Evolutionary conservation across 352 stramenopile species (phyloP), one percentile per base, ranked within the genome.

Genomic region (Globisporangium ultimum): DNA sequence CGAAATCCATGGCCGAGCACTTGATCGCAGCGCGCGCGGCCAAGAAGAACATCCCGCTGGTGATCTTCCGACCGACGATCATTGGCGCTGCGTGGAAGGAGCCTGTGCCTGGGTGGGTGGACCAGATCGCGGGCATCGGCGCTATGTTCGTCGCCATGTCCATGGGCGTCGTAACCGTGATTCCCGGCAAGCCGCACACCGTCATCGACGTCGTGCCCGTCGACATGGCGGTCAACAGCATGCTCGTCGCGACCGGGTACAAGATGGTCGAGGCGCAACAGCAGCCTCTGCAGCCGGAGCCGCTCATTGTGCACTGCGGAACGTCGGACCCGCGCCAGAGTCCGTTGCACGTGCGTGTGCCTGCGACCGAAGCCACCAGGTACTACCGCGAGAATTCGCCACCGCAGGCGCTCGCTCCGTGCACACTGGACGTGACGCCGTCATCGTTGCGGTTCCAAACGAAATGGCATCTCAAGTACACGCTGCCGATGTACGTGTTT

Each of bases 1-100:
- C 86, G 60, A 95, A 96, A 66, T 91, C 84, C 15, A 94, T 95
- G 78, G 84, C 85, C 46, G 87, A 96, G 68, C 78, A 91, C 38
- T 53, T 95, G 28, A 46, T 93, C 24, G 63, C 80, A 42, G 66
- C 77, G 61, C 68, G 81, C 53, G 57, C 82, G 7, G 58, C 59
- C 1, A 15, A 43, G 2, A 13, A 11, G 28, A 36, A 10, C 24
- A 71, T 93, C 9, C 84, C 86, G 18, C 58, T 95, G 18, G 71
- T 93, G 24, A 86, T 96, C 48, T 89, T 89, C 51, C 75, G 87
- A 0, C 87, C 87, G 12, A 93, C 87, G 10, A 96, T 96, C 61
- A 91, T 96, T 49, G 85, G 85, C 28, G 85, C 85, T 1, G 72
- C 80, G n/a, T 95, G 85, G 83, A 91, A 92, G 41, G 87, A 96